Conservation (phyloP, 75 land plant genomes). For the Larix kaempferi region DNA sequence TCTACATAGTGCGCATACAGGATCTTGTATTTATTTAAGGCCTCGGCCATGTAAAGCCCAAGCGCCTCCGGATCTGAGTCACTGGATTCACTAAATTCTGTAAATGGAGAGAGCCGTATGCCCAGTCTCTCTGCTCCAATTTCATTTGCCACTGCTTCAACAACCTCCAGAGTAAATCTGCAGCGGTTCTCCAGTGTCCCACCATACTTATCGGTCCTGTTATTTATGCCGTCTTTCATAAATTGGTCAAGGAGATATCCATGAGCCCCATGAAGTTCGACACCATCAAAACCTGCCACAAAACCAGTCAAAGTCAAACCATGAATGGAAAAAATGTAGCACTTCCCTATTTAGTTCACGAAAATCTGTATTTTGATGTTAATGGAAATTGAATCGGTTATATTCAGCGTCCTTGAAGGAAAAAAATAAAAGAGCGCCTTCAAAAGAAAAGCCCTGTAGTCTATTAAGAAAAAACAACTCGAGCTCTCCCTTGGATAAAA, state of each 20-base stretch:
- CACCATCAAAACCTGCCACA: conserved; percentile 49
- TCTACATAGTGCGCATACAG: conserved; percentile 35
- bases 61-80: conserved; percentile 44
- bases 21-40: conserved; percentile 19
- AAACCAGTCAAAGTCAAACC: too few relatives aligned
- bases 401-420: too few relatives aligned
- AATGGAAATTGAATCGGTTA: too few relatives aligned
- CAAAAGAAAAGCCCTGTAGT: too few relatives aligned
- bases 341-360: too few relatives aligned
- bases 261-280: conserved; percentile 55
- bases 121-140: conserved; percentile 39
- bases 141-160: conserved; percentile 27
- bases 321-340: too few relatives aligned
- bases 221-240: conserved; percentile 26
- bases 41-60: conserved; percentile 24
- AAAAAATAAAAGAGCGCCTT: too few relatives aligned
- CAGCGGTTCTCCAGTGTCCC: conserved; percentile 44
- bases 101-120: conserved; percentile 36
- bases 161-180: conserved; percentile 36
- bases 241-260: conserved; percentile 49
- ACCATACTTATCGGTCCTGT: conserved; percentile 22
- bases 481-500: too few relatives aligned
- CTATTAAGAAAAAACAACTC: too few relatives aligned
- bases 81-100: conserved; percentile 9
- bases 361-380: too few relatives aligned